Percentiles rank a stretch among this genome's conserved stretches.
Conservation (phyloP, 169 alveolate species). For the Eimeria acervulina region DNA sequence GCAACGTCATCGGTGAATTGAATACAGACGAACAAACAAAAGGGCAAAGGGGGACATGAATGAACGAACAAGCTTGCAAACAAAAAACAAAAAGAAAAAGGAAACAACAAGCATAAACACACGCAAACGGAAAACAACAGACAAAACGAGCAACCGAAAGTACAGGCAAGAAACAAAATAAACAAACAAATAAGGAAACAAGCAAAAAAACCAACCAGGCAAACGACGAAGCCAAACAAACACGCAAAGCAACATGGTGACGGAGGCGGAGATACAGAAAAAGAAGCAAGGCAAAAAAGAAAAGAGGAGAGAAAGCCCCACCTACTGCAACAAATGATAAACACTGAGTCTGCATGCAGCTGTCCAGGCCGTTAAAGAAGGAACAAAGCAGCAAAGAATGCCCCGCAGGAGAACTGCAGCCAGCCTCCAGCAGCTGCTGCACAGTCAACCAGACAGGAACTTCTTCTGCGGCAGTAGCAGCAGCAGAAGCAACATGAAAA, state of each 20-base stretch:
- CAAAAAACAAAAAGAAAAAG: neutral
- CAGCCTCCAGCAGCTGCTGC: conserved; percentile 56
- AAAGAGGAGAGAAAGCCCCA: neutral
- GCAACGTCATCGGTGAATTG: neutral
- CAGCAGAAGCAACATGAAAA: neutral
- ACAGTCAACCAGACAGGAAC: conserved; percentile 68
- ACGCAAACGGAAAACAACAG: neutral
- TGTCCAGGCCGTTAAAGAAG: conserved; percentile 72
- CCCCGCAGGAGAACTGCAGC: conserved; percentile 63
- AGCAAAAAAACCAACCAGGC: neutral
- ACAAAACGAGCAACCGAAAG: neutral
- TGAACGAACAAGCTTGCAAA: neutral
- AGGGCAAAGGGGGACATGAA: neutral
- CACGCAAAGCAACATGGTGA: neutral
- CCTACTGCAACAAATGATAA: conserved; percentile 54
- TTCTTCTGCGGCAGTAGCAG: conserved; percentile 13
- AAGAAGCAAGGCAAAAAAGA: neutral
- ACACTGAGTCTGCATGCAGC: conserved; percentile 71
- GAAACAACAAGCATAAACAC: neutral
- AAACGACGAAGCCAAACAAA: neutral
- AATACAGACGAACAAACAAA: neutral
- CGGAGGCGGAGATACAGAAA: no score
- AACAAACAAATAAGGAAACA: no score
- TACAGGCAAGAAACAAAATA: neutral
- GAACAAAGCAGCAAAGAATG: conserved; percentile 74